phyloP scores from a whole-genome alignment of 768 basidiomycete species.

The Butyriboletus loyo region DNA sequence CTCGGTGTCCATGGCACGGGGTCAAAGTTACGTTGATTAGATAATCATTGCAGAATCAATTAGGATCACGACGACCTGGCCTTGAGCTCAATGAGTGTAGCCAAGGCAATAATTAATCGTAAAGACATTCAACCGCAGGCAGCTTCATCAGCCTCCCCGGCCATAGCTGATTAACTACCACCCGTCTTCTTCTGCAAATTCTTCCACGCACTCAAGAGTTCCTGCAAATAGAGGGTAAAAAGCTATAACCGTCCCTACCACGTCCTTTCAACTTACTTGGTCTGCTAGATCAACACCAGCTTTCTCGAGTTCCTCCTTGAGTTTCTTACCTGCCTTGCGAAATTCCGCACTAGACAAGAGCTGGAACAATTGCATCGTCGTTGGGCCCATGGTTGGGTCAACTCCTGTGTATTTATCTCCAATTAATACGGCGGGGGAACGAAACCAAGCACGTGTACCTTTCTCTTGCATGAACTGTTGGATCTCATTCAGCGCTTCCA shows the following conservation, averaged over 20 bases:
- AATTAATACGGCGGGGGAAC: not conserved
- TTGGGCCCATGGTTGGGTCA: slow-evolving; percentile 45
- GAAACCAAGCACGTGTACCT: slow-evolving; percentile 33
- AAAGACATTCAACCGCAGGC: not conserved
- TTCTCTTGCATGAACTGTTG: slow-evolving; percentile 47
- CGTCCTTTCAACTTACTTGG: slow-evolving; percentile 38
- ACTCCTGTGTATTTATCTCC: slow-evolving; percentile 37
- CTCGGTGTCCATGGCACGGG: slow-evolving; percentile 7
- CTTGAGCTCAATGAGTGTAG: not conserved
- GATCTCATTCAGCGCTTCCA: slow-evolving; percentile 44
- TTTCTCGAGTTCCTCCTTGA: slow-evolving; percentile 50
- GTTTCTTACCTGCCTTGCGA: slow-evolving; percentile 41
- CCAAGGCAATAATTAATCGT: not conserved
- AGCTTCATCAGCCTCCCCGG: not conserved
- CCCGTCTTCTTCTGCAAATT: slow-evolving; percentile 33
- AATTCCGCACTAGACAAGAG: slow-evolving; percentile 54
- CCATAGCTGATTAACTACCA: slow-evolving; percentile 8
- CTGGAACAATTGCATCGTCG: slow-evolving; percentile 52
- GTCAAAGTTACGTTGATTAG: slow-evolving; percentile 4
- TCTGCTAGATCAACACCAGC: slow-evolving; percentile 59
- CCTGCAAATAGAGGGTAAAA: slow-evolving; percentile 31
- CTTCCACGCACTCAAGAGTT: slow-evolving; percentile 41
- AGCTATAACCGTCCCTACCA: not conserved
- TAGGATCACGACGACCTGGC: not conserved
- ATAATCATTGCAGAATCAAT: not conserved